Percentiles rank a stretch among this genome's conserved stretches.
Conservation (phyloP, 495 filamentous ascomycete species). For the Podospora australis region DNA sequence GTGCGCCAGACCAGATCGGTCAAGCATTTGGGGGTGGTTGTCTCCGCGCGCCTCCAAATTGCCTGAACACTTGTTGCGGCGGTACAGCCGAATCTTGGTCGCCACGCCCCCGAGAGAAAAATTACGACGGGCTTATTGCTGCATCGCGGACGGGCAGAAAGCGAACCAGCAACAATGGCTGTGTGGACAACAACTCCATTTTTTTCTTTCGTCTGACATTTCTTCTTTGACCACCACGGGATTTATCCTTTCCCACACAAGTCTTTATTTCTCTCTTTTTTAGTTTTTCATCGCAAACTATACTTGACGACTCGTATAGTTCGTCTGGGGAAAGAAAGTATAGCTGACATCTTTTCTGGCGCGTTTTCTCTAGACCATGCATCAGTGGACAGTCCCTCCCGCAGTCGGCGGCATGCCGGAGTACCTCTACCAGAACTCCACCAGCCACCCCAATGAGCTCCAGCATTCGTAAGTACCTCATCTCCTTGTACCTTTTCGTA, state of each 20-base stretch:
- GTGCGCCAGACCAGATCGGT: background rate
- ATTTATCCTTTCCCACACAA: background rate
- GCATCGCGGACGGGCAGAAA: background rate
- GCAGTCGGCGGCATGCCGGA: conserved; percentile 42
- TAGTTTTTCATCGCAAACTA: background rate
- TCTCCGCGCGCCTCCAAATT: conserved; percentile 18
- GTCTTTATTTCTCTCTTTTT: background rate
- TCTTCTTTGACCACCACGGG: background rate
- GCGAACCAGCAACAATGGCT: background rate
- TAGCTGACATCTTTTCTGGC: conserved; percentile 20
- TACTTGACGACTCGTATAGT: conserved; percentile 1
- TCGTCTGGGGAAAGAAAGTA: background rate
- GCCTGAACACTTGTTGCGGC: conserved; percentile 11
- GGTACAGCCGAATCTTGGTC: conserved; percentile 14
- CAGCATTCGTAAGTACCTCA: conserved; percentile 45
- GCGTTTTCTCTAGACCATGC: conserved; percentile 38
- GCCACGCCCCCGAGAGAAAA: conserved; percentile 12
- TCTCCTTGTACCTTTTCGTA: conserved; percentile 38
- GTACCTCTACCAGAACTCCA: conserved; percentile 44
- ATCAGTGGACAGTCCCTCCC: conserved; percentile 48
- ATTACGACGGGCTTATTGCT: conserved; percentile 16
- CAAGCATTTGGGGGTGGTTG: background rate
- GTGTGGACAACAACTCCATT: background rate
- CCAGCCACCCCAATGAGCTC: conserved; percentile 42
- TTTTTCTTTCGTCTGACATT: background rate